These are phyloP conservation scores for Cadophora sp. DNA, from an alignment of 2,329 filamentous ascomycete species.

Conservation along the genomic window DNA sequence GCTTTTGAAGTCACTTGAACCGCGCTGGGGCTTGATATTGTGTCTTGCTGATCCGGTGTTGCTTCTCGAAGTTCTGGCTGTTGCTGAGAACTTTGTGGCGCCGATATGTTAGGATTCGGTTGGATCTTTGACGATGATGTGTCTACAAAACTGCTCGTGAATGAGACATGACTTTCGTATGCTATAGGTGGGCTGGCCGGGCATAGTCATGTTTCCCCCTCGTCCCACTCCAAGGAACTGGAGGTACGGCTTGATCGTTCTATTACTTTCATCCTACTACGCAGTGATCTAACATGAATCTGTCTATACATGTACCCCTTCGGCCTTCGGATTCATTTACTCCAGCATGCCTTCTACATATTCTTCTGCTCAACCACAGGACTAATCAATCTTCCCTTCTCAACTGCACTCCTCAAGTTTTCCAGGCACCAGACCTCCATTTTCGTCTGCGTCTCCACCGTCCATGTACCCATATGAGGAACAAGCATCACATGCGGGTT, in stretches of 20 bases:
- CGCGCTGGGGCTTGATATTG: too few species aligned
- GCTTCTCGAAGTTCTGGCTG: too few species aligned
- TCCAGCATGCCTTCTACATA: constrained; percentile 42
- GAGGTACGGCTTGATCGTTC: not conserved
- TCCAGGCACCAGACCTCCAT: constrained; percentile 80
- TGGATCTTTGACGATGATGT: too few species aligned
- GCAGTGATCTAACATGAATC: not conserved
- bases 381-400: constrained; percentile 67
- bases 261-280: not conserved
- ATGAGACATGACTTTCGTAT: not conserved
- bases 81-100: too few species aligned
- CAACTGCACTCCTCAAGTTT: constrained; percentile 70
- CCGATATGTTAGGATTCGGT: too few species aligned
- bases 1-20: not conserved
- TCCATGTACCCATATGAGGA: constrained; percentile 89
- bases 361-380: constrained; percentile 75
- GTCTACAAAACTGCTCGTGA: not conserved
- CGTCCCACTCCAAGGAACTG: not conserved
- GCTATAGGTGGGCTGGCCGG: not conserved
- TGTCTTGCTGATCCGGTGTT: not conserved
- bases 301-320: not conserved
- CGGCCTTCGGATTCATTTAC: not conserved
- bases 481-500: constrained; percentile 78
- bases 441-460: constrained; percentile 65
- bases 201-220: not conserved